Base-by-base conservation (phyloP, 2,329 filamentous ascomycete species). In the Curvularia hawaiiensis region DNA sequence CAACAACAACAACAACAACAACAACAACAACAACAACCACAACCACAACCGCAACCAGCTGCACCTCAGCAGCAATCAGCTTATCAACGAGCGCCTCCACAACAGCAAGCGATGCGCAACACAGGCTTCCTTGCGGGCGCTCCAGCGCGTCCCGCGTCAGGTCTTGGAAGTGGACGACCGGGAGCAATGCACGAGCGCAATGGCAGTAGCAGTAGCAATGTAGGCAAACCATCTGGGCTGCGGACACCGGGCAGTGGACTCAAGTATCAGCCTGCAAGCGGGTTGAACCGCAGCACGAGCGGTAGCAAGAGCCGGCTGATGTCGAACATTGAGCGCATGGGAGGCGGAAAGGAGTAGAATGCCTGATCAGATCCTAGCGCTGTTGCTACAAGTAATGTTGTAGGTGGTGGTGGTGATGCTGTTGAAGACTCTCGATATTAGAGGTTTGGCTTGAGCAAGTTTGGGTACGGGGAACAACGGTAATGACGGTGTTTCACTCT, bases 241-340 rank as follows among this genome's bases (percentile, higher is more conserved):
- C 79, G 85, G 53, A 85, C 87, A 5, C 89, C 89, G 0, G 71
- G 70, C 30, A 78, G 70, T 33, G 78, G 79, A 1, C 73, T 79
- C 39, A 70, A 72, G 7, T 72, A 67, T 50, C 64, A 66, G 10
- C 73, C 74, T 11, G 67, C 66, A 4, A 52, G 66, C 2, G 72
- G 69, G n/a, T 35, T 75, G 30, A 71, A 60, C 24, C 65, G 73
- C 41, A 76, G 72, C 47, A 70, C 69, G 33, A 78, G 71, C 30
- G 72, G 68, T 9, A 58, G 58, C 2, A 83, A 90, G 68, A 91
- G 89, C 70, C 87, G 89, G 55, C 89, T 95, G 70, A 88, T 96
- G 88, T 90, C 84, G 67, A 92, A 90, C 18, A 95, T 96, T 74
- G 91, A 96, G 81, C 87, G 88, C 77, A 96, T 96, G 92, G 91